Base-by-base conservation (phyloP, 2,329 filamentous ascomycete species). In the Coniochaeta ligniaria region DNA sequence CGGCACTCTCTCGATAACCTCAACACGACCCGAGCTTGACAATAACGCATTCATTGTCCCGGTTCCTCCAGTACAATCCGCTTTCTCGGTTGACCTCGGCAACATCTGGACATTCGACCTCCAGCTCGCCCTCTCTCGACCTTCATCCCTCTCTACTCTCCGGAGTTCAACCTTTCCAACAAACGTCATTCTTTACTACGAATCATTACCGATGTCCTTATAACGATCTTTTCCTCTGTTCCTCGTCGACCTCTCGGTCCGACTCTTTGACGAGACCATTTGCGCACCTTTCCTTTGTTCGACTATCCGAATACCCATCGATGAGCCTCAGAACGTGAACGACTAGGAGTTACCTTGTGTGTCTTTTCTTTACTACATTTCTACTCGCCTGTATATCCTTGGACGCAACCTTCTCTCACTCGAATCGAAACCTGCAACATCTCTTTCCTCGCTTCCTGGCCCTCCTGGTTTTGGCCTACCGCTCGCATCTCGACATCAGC, bases 261-360 rank as follows among this genome's bases (percentile, higher is more conserved):
- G 65, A 60, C 56, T 58, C 63, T 60, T 62, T 65, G 50, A 67
- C 68, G 69, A 69, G 65, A 60, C 64, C 60, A 61, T 66, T 69
- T 71, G 5, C 38, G 20, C 62, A 54, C 61, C 35, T 69, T 66
- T 71, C 71, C 70, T 74, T 74, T 76, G 69, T 76, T 69, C 66
- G 65, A 68, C 64, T 71, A 71, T 65, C 65, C 62, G 61, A 71
- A 75, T 73, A 74, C 72, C 73, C 68, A 69, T 73, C 71, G 65
- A 78, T 78, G 76, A 78, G 75, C 74, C 72, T 76, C 74, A 75
- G 76, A 78, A 69, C 65, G 61, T 76, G 67, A 75, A 78, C 75
- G 75, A 77, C 69, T 69, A 70, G 74, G 72, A 74, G 70, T 76
- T 74, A 66, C 64, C 63, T 68, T 66, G 24, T 31, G 47, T 52